Conservation (phyloP, 768 basidiomycete species). For the Imleria badia region DNA sequence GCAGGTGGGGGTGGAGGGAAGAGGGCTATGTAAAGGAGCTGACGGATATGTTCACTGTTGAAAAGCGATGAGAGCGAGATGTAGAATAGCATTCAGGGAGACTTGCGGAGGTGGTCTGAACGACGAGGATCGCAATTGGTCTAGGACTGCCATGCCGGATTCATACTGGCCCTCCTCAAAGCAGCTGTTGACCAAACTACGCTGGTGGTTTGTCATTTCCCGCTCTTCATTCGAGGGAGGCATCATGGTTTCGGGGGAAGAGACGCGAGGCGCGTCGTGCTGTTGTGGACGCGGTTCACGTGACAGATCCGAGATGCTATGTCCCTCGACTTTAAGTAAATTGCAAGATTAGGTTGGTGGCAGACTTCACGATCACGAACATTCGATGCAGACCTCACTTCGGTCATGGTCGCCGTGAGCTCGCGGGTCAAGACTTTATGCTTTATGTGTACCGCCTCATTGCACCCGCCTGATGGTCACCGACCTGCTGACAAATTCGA, state of each 20-base stretch:
- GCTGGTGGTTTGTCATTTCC: conserved; percentile 49
- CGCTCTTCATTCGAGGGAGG: conserved; percentile 30
- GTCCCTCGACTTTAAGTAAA: no score
- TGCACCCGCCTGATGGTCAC: conserved; percentile 12
- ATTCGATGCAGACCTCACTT: no score
- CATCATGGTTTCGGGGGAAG: conserved; percentile 5
- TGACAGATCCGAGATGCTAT: no score
- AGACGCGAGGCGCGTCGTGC: conserved; percentile 8
- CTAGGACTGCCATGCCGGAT: conserved; percentile 59
- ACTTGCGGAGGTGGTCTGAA: conserved; percentile 61
- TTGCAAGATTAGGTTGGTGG: not conserved
- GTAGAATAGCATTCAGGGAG: conserved; percentile 4
- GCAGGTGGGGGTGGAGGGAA: conserved; percentile 44
- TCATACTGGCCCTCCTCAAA: conserved; percentile 80
- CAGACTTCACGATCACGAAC: no score
- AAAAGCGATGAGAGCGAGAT: conserved; percentile 12
- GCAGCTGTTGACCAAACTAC: conserved; percentile 64
- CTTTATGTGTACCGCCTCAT: conserved; percentile 24
- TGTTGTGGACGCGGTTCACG: conserved; percentile 21
- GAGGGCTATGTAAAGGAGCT: conserved; percentile 69
- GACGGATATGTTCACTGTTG: conserved; percentile 59
- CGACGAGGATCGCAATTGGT: conserved; percentile 57
- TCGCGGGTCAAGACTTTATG: no score
- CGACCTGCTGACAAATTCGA: conserved; percentile 15
- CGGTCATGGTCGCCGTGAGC: conserved; percentile 1